Evolutionary conservation across 2,329 filamentous ascomycete genomes (phyloP), one percentile per base, ranked within the genome.

Genomic region (Alternaria tenuissima): DNA sequence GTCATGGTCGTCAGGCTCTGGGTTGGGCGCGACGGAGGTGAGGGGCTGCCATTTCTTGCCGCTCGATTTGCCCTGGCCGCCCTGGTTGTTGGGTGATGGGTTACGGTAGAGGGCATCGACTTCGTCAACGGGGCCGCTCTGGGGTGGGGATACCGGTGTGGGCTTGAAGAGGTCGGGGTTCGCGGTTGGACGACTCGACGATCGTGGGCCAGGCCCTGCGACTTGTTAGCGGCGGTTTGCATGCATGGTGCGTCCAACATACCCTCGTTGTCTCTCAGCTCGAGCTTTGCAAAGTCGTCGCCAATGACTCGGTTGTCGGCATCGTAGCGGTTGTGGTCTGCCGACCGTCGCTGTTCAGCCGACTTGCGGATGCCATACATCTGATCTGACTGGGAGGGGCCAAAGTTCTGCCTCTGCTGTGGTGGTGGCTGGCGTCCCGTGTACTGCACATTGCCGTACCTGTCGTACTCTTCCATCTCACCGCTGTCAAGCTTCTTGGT

Each of bases 21-120:
- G 94, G 64, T 87, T 90, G 1, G 94, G 93, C 65, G 96, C 92
- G 14, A 97, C 88, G 0, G 90, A 86, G 12, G 94, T 93, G 69
- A 99, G 82, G 9, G 95, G 94, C 79, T 99, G 94, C 95, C 95
- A 99, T 82, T 99, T 99, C 86, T 94, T 97, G 81, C 93, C 95
- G 66, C 84, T 83, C n/a, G 74, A 66, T 59, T 77, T 79, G 20
- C 65, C 69, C 24, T 70, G 67, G n/a, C 64, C 57, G 52, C 58
- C 62, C 59, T 70, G 64, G 61, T 72, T 74, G 62, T 68, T 73
- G 12, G 77, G 76, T 8, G 77, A 78, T 18, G 77, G 76, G 41
- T 78, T 77, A 30, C 89, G 87, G 75, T 96, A 95, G 59, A 91
- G 76, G 34, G 84, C 88, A 68, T 90, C 86, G 47, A 97, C 94